These are phyloP conservation scores for Geotrichum histeridarum DNA, from an alignment of 1,139 yeast species.

Conservation along the genomic window DNA sequence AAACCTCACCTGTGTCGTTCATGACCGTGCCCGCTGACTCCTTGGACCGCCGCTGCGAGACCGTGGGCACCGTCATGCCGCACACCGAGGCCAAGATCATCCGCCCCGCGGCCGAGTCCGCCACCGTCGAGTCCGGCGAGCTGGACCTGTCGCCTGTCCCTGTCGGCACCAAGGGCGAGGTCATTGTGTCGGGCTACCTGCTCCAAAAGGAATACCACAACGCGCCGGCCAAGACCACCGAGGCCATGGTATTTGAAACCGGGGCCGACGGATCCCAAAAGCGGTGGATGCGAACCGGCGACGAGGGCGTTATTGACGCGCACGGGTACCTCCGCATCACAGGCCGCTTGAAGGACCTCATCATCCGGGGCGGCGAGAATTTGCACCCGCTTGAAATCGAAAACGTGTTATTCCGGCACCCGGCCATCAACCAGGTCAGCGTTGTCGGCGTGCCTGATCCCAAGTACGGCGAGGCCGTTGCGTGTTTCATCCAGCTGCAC, in stretches of 20 bases:
- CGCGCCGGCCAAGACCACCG: constrained; percentile 30
- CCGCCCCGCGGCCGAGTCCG: constrained; percentile 13
- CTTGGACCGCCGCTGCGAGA: constrained; percentile 28
- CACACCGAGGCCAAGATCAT: constrained; percentile 33
- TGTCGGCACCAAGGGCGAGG: constrained; percentile 31
- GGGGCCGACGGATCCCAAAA: constrained; percentile 21
- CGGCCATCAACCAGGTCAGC: constrained; percentile 32
- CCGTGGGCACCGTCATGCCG: constrained; percentile 35
- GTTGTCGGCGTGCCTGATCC: constrained; percentile 36
- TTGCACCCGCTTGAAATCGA: constrained; percentile 37
- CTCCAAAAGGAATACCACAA: constrained; percentile 32
- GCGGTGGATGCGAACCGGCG: constrained; percentile 38
- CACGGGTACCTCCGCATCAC: constrained; percentile 34
- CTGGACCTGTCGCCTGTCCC: constrained; percentile 31
- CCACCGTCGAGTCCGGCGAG: constrained; percentile 1
- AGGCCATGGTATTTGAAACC: constrained; percentile 30
- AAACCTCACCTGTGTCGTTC: constrained; percentile 36
- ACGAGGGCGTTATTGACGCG: constrained; percentile 35
- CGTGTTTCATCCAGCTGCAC: constrained; percentile 32
- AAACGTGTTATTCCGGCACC: constrained; percentile 33
- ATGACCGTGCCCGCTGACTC: constrained; percentile 33
- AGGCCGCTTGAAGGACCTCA: constrained; percentile 37
- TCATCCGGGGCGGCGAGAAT: constrained; percentile 39
- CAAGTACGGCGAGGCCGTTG: constrained; percentile 36
- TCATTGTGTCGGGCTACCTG: constrained; percentile 33